phyloP scores from a whole-genome alignment of 1,284 basidiomycete genomes.

The Ganoderma lingzhi region DNA sequence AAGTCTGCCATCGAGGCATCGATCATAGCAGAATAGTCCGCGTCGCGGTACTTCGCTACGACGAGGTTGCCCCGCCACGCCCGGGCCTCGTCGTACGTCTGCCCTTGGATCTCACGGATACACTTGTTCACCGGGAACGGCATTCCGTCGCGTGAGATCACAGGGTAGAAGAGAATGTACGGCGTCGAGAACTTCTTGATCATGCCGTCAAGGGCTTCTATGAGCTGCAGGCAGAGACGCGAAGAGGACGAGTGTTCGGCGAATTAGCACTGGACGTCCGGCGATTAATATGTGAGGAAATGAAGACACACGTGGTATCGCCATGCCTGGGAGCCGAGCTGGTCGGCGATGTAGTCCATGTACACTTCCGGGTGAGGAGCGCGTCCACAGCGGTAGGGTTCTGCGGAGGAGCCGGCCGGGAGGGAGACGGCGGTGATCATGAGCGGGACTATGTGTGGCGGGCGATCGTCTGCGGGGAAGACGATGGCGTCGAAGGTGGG shows the following conservation, averaged over 20 bases:
- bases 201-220: conserved; percentile 81
- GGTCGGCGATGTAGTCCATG: conserved; percentile 85
- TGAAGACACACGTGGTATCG: conserved; percentile 64
- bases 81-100: conserved; percentile 59
- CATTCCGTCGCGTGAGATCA: conserved; percentile 77
- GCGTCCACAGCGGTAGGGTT: conserved; percentile 50
- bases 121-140: conserved; percentile 80
- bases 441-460: conserved; percentile 71
- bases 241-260: conserved; percentile 16
- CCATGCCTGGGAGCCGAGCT: conserved; percentile 72
- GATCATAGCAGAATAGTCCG: conserved; percentile 72
- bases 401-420: conserved; percentile 38
- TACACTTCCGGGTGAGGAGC: conserved; percentile 83
- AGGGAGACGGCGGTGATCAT: conserved; percentile 72
- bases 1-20: conserved; percentile 83
- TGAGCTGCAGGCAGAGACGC: conserved; percentile 52
- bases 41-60: conserved; percentile 76
- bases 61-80: conserved; percentile 84
- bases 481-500: conserved; percentile 62
- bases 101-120: conserved; percentile 75
- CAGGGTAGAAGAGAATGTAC: conserved; percentile 82
- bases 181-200: conserved; percentile 76
- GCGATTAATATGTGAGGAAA: conserved; percentile 26
- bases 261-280: conserved; percentile 30
- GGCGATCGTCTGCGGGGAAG: conserved; percentile 55